Base-by-base conservation (phyloP, 116 monocot species). In the Posidonia oceanica region DNA sequence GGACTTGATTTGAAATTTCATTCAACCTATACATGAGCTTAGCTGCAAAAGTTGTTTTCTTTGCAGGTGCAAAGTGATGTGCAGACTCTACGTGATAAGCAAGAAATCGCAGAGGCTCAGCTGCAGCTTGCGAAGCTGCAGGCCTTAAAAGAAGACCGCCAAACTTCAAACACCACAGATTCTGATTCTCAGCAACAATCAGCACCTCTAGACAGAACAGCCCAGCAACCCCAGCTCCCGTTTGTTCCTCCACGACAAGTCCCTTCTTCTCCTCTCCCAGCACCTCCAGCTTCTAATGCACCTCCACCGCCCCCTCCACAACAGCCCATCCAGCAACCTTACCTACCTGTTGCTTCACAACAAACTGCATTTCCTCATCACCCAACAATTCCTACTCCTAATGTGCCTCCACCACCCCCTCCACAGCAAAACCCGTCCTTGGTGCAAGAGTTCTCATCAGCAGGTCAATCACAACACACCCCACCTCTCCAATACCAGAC, bases 91-190 rank as follows among this genome's bases (percentile, higher is more conserved):
- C 86, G 79, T 5, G 93, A 98, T 80, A 98, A 84, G 52, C 90
- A 98, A 69, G 87, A 90, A 59, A 89, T 92, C 36, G 70, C 80
- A 40, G 98, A 98, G 54, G 72, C 93, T 69, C 98, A 98, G 53
- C 56, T 79, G 7, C 87, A 92, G 23, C 84, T 92, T 29, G 18
- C 77, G 55, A 91, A 89, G 72, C 55, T 36, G 68, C 36, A 54
- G 3, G 22, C 76, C n/a, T 68, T 80, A 16, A 81, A 79, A 40
- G 71, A 42, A 39, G 81, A 84, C 18, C 75, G 68, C 7, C 74
- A 61, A 56, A 29, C 58, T 70, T 70, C 68, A 53, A 53, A 68
- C 36, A 13, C 54, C 6, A 56, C 73, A 38, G 20, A 5, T 15
- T 13, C 64, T 52, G 75, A 72, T 40, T 11, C 71, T 29, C 72